Conservation (phyloP, 2,329 filamentous ascomycete species). For the Beauveria sp. region DNA sequence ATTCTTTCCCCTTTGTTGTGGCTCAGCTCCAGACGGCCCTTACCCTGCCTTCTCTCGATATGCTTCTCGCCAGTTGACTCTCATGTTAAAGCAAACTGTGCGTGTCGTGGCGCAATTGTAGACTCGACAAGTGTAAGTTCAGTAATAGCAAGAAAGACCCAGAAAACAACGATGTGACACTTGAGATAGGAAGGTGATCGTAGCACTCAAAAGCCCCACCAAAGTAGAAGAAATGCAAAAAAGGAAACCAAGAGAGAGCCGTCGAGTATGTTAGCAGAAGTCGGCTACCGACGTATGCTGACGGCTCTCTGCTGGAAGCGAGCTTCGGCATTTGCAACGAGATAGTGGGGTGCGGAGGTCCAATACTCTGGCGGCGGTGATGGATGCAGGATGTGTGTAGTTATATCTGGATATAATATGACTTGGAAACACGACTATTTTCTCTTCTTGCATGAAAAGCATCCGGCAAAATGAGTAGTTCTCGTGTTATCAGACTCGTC, state of each 20-base stretch:
- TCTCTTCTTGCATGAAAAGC: not conserved
- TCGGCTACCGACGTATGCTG: not conserved
- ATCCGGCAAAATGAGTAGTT: not conserved
- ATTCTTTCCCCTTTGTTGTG: too few species aligned
- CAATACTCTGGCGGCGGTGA: not conserved
- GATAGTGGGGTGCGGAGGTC: not conserved
- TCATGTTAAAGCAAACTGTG: too few species aligned
- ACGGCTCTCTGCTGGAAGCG: not conserved
- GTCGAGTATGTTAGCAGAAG: not conserved
- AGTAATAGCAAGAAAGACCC: not conserved
- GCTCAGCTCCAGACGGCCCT: too few species aligned
- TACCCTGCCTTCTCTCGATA: too few species aligned
- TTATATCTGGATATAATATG: too few species aligned
- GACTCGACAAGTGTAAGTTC: not conserved
- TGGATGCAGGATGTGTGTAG: not conserved
- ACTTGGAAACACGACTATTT: not conserved
- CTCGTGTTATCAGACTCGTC: not conserved
- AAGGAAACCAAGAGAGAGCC: not conserved
- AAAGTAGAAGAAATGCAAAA: not conserved
- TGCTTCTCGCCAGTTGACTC: too few species aligned
- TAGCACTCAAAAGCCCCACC: not conserved
- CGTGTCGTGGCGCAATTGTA: not conserved
- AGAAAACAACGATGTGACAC: not conserved
- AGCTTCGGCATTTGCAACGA: conserved; percentile 2
- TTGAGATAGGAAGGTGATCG: not conserved